Conservation (phyloP, 768 basidiomycete genomes). For the Galerina marginata region DNA sequence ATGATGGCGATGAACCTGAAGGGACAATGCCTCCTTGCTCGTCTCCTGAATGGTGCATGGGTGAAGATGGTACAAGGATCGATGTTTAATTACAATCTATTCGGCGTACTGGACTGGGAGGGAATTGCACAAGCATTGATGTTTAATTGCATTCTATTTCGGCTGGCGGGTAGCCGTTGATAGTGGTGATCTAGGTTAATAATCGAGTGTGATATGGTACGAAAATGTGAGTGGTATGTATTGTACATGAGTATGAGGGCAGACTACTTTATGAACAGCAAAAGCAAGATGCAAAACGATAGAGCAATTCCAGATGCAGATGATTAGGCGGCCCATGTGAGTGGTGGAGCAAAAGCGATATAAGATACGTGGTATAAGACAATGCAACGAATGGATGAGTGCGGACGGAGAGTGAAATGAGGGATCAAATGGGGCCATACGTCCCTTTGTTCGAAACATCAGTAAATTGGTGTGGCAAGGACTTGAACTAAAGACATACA, state of each 20-base stretch:
- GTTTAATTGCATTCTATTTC: no score
- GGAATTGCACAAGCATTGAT: no score
- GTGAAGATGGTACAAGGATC: conserved; percentile 56
- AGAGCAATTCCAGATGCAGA: not conserved
- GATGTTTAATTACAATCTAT: conserved; percentile 4
- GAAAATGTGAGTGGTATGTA: conserved; percentile 1
- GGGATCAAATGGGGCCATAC: not conserved
- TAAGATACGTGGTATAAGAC: not conserved
- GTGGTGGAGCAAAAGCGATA: not conserved
- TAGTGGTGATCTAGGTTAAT: conserved; percentile 9
- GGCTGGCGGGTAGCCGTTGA: not conserved
- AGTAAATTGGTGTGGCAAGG: not conserved
- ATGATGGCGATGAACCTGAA: conserved; percentile 70
- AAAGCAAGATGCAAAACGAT: conserved; percentile 10
- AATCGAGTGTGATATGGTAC: conserved; percentile 11
- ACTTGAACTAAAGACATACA: conserved; percentile 39
- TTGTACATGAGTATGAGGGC: conserved; percentile 3
- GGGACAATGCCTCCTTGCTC: conserved; percentile 64
- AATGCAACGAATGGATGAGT: not conserved
- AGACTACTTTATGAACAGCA: conserved; percentile 5
- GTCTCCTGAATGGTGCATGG: conserved; percentile 60
- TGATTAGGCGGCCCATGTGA: not conserved
- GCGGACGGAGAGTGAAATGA: not conserved
- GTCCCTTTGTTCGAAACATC: not conserved
- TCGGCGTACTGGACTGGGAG: no score